Evolutionary conservation across 2,329 filamentous ascomycete genomes (phyloP).

Genomic region (Keithomyces neogunnii): DNA sequence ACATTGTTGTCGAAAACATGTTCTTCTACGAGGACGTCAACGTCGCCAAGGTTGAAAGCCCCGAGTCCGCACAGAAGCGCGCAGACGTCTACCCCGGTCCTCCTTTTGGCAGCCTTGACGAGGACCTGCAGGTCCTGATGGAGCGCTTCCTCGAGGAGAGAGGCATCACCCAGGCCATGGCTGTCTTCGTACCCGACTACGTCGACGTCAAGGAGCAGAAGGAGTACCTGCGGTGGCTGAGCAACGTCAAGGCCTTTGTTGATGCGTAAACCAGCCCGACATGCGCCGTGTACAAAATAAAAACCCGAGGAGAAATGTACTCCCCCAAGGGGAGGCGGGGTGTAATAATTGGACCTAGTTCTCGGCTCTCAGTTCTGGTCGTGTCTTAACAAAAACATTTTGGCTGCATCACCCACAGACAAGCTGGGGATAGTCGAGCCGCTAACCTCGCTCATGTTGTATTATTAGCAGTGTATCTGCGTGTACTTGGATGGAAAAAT

Average conservation of each 20-base stretch:
- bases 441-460: constrained; percentile 4
- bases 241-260: constrained; percentile 78
- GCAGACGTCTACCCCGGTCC: constrained; percentile 81
- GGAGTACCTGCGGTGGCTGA: constrained; percentile 89
- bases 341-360: too few relatives aligned
- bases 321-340: not conserved
- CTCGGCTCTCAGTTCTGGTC: not conserved
- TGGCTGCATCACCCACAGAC: not conserved
- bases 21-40: constrained; percentile 76
- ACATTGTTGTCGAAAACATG: constrained; percentile 82
- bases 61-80: constrained; percentile 69
- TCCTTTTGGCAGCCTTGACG: constrained; percentile 87
- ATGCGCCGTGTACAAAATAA: too few relatives aligned
- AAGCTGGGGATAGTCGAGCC: not conserved
- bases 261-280: constrained; percentile 45
- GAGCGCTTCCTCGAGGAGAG: constrained; percentile 94
- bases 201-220: constrained; percentile 98
- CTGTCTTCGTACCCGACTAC: constrained; percentile 89
- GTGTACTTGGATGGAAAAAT: constrained; percentile 3
- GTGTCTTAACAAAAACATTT: not conserved
- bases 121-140: constrained; percentile 86
- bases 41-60: constrained; percentile 65
- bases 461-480: constrained; percentile 7
- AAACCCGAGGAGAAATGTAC: not conserved
- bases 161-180: constrained; percentile 78